Evolutionary conservation across 306 rosid species (phyloP).

Genomic region (Alnus rubra): DNA sequence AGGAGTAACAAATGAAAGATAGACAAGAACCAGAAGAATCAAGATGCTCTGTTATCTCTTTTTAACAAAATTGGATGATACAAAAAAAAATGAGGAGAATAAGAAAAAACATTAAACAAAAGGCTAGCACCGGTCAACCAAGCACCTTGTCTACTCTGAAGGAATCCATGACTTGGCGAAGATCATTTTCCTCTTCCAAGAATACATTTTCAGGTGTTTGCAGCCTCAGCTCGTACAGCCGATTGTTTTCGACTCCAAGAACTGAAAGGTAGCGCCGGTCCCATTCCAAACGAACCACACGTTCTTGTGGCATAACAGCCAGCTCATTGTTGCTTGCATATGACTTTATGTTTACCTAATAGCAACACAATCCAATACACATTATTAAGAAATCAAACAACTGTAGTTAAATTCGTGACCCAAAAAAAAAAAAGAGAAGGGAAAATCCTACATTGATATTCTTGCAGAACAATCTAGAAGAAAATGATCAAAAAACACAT

Average conservation of each 20-base stretch:
- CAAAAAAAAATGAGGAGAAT: not conserved
- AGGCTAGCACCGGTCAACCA: slow-evolving; percentile 15
- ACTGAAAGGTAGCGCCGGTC: slow-evolving; percentile 87
- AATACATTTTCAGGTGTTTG: slow-evolving; percentile 88
- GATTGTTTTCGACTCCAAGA: slow-evolving; percentile 90
- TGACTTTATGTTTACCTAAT: slow-evolving; percentile 89
- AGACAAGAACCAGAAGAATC: not conserved
- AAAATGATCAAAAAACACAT: no score
- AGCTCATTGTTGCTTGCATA: slow-evolving; percentile 90
- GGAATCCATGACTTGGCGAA: slow-evolving; percentile 84
- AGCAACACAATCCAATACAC: slow-evolving; percentile 24
- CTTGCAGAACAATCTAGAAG: not conserved
- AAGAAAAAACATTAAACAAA: not conserved
- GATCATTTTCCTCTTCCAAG: slow-evolving; percentile 67
- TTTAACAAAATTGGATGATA: not conserved
- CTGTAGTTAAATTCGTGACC: not conserved
- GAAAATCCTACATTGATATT: not conserved
- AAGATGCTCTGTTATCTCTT: not conserved
- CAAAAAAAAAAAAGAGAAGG: not conserved
- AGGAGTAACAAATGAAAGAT: not conserved
- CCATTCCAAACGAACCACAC: slow-evolving; percentile 88
- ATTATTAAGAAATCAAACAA: not conserved
- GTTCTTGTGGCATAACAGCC: slow-evolving; percentile 92
- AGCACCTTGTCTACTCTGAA: slow-evolving; percentile 79
- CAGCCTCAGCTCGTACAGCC: slow-evolving; percentile 84